Base-by-base conservation (phyloP, 768 basidiomycete species). In the Termitomyces sp. region DNA sequence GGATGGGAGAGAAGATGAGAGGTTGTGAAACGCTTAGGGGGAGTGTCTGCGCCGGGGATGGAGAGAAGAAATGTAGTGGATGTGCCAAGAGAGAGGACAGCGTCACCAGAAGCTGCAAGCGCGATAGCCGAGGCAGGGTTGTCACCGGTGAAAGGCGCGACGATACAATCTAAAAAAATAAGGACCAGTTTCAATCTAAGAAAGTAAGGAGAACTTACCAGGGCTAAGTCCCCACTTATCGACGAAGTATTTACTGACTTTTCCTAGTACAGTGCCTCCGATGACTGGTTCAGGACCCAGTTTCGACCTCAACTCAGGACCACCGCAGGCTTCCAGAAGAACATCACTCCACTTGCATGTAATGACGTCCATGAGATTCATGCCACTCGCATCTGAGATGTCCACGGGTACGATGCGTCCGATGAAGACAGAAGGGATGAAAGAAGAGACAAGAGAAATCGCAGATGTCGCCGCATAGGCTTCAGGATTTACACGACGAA, bases 101-200 rank as follows among this genome's bases (percentile, higher is more conserved):
- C 93, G 68, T 95, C 92, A 54, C 90, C 90, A 1, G 90, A 87
- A 15, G 84, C 84, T 33, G 87, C 87, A 35, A 91, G 76, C 0
- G 87, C 85, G 55, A 91, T 82, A 57, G 94, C 86, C 13, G 92
- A 91, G 4, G 91, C 90, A 7, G 92, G 90, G 71, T 96, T 96
- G 70, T 96, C 94, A 4, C 94, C 94, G 0, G 92, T 94, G 70
- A 94, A 93, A 0, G 92, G 90, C 3, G 89, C 88, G 54, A 96
- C 81, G 48, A 86, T 77, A 68, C 92, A 95, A 13, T 88, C 92
- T 88, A 54, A 12, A 1, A 20, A 57, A 38, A n/a, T 59, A 59
- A 32, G 22, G 12, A 3, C 7, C 39, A 44, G 53, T 4, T 44
- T 44, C 32, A 48, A 32, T n/a, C n/a, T 54, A 52, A 53, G 22